These are phyloP conservation scores for Asterionellopsis glacialis DNA, from an alignment of 108 stramenopile species.

Conservation along the genomic window DNA sequence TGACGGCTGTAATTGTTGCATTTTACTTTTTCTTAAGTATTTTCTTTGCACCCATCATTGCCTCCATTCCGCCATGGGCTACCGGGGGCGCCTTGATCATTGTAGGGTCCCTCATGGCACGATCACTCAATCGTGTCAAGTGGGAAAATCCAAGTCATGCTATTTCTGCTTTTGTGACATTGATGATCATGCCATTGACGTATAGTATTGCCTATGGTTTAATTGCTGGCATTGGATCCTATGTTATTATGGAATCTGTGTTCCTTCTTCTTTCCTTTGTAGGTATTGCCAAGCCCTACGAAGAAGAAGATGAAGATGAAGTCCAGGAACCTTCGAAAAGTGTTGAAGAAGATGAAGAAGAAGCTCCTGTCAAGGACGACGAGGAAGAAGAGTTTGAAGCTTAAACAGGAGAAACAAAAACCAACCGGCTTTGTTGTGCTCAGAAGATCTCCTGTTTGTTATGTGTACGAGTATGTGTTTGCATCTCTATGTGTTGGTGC, in stretches of 20 bases:
- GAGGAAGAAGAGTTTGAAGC: too few species aligned
- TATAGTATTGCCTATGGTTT: conserved; percentile 78
- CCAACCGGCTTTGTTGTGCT: too few species aligned
- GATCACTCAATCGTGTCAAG: conserved; percentile 50
- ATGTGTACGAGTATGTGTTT: too few species aligned
- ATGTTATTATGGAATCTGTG: not conserved
- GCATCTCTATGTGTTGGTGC: too few species aligned
- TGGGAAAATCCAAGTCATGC: conserved; percentile 68
- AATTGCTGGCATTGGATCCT: conserved; percentile 44
- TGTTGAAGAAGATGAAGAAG: too few species aligned
- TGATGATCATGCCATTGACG: conserved; percentile 84
- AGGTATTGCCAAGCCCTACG: not conserved
- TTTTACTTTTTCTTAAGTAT: conserved; percentile 52
- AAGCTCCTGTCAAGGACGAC: too few species aligned
- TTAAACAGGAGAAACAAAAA: too few species aligned
- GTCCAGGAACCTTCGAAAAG: too few species aligned
- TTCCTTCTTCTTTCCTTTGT: not conserved
- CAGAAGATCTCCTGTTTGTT: too few species aligned
- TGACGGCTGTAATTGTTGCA: conserved; percentile 41
- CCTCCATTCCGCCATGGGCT: conserved; percentile 78
- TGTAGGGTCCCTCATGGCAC: conserved; percentile 71
- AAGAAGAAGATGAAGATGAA: too few species aligned
- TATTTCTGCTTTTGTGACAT: conserved; percentile 73
- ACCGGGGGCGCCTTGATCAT: conserved; percentile 79
- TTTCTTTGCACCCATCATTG: conserved; percentile 83